Percentiles rank a stretch among this genome's conserved stretches.
phyloP scores from a whole-genome alignment of 225 moss, liverwort and hornwort genomes.

The Pseudisothecium myosuroides region DNA sequence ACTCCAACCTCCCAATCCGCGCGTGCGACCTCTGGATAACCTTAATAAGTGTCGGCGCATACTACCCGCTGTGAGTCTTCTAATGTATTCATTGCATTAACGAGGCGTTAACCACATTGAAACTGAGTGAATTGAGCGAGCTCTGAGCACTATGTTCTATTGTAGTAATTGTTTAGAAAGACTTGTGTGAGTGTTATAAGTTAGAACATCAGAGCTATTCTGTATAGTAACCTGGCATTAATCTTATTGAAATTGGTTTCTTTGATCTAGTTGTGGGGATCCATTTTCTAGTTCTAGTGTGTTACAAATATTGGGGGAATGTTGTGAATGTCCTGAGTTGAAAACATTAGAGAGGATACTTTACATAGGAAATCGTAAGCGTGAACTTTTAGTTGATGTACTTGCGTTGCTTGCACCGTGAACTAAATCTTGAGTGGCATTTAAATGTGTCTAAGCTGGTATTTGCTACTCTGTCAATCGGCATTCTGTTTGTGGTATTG shows the following conservation, averaged over 20 bases:
- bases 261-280: not conserved
- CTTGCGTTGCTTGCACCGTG: not conserved
- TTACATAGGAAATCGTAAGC: not conserved
- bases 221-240: not conserved
- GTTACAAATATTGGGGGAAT: not conserved
- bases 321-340: not conserved
- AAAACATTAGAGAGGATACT: not conserved
- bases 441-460: not conserved
- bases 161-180: not conserved
- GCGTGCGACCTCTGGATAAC: conserved; percentile 54
- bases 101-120: not conserved
- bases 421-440: not conserved
- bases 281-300: not conserved
- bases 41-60: conserved; percentile 60
- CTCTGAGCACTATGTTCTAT: not conserved
- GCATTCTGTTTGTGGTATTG: not conserved
- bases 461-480: not conserved
- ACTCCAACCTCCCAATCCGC: conserved; percentile 53
- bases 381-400: not conserved
- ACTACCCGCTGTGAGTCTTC: conserved; percentile 34
- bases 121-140: not conserved
- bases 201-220: not conserved
- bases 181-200: not conserved
- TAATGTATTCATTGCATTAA: not conserved
- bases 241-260: not conserved